A percentile compares a stretch with the other conserved stretches of the same genome.
Evolutionary conservation across 257 asterid genomes (phyloP).

Genomic region (Solanum clarkiae): DNA sequence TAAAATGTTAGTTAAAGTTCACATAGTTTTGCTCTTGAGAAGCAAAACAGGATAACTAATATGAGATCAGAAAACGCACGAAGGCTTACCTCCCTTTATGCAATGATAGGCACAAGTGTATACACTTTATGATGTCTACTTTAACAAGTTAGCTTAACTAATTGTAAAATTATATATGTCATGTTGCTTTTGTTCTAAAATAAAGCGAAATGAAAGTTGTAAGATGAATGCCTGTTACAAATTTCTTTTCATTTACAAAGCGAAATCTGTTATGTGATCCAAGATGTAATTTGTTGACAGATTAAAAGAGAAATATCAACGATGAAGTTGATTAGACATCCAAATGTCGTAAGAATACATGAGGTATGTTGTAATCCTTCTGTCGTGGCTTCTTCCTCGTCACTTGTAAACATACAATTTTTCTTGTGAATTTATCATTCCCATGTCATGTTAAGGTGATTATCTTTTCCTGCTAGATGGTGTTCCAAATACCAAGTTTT

Average conservation of each 20-base stretch:
- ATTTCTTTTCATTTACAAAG: neutral
- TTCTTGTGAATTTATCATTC: neutral
- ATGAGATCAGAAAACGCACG: neutral
- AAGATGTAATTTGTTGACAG: constrained; percentile 13
- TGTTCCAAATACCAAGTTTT: neutral
- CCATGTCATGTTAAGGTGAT: neutral
- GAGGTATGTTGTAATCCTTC: constrained; percentile 29
- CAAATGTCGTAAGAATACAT: constrained; percentile 53
- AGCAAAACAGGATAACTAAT: no score
- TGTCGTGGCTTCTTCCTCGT: neutral
- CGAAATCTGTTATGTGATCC: neutral
- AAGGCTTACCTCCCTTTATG: neutral
- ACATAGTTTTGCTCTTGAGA: no score
- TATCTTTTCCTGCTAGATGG: neutral
- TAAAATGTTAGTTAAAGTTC: no score
- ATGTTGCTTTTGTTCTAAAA: neutral
- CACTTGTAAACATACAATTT: neutral
- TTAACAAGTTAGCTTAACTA: neutral
- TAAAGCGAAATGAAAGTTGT: neutral
- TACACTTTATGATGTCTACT: neutral
- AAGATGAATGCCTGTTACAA: neutral
- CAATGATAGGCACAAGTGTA: neutral
- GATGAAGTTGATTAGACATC: constrained; percentile 81
- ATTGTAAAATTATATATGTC: neutral
- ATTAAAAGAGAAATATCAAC: constrained; percentile 76